Evolutionary conservation across 345 rosid species (phyloP), one percentile per base, ranked within the genome.

Genomic region (Theobroma cacao): DNA sequence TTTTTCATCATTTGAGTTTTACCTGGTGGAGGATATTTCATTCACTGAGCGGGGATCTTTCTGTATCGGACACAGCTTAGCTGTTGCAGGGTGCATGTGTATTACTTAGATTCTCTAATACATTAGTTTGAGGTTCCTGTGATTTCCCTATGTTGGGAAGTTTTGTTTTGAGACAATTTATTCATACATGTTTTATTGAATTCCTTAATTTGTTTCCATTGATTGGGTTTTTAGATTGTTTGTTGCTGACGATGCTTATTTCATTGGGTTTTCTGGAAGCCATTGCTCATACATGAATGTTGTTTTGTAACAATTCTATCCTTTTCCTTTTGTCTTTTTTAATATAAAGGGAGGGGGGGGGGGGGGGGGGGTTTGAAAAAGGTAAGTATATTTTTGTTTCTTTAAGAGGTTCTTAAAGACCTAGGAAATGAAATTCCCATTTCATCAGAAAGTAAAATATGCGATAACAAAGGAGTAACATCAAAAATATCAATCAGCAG

Each of bases 191-290:
- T 56, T 58, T 26, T 30, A 61, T 43, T 61, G 56, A 59, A 43
- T 62, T 75, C 26, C 20, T 66, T 74, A 10, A 66, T 40, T 52
- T 76, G 53, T 18, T 73, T 38, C 28, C 53, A 73, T 56, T 72
- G 73, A 80, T 77, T 85, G 82, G 82, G 74, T 61, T 60, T 72
- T 55, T 50, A 40, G 52, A 81, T 75, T 52, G 50, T 64, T 61
- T 61, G 65, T 30, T 30, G 20, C 28, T 14, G 7, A 28, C 18
- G 28, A 61, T 31, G 66, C 11, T 43, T 68, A 26, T 26, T 43
- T 68, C 20, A 14, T 64, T 64, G n/a, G 28, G 47, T 64, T 38
- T 38, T 38, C 47, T 41, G 10, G 9, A 41, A 41, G 11, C 45
- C 9, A 41, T 41, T 41, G 45, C 45, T 11, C 11, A 1, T 9